Evolutionary conservation across 208 protist genomes (phyloP), one percentile per base, ranked within the genome.

Genomic region (Wallacemonas sp.): DNA sequence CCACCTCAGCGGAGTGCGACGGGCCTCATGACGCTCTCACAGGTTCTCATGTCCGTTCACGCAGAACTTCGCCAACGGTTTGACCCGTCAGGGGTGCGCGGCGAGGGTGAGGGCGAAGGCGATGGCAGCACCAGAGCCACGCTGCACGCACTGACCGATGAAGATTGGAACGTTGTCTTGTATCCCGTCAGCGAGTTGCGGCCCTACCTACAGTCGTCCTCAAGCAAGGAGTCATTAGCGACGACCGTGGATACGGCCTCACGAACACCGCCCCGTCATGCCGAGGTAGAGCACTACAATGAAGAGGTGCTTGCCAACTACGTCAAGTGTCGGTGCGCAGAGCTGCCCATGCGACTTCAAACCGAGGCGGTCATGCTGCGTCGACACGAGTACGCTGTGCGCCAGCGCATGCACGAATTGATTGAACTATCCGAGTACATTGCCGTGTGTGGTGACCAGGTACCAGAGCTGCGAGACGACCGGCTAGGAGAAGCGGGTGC

Each of bases 261-360:
- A 6, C 21, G 2, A 21, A 3, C 53, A 11, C 62, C 44, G 22
- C 44, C 17, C 5, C 44, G 17, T 54, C 47, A 8, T 24, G n/a
- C 55, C 0, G 33, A 49, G 19, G 22, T 28, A 9, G 36, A 62
- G 55, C 55, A 34, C 21, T 46, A 33, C 24, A 60, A 31, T 21
- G 39, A 19, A 11, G 21, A 15, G 14, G 64, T 70, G 28, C 38
- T 83, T 8, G 49, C 67, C 9, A 51, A 59, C 27, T 84, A 88
- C 70, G 60, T 72, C 9, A 58, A 76, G 36, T 60, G 72, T 54
- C 77, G 76, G 15, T 71, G 75, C 19, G 84, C 87, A 22, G 84
- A 81, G 69, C 74, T 94, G 61, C 87, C 87, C 21, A 94, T 90
- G 87, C 79, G 80, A 34, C 51, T 94, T 51, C 81, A 90, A 56